These are phyloP conservation scores for Neospermospora avenae DNA, from an alignment of 2,329 filamentous ascomycete species.

Conservation along the genomic window DNA sequence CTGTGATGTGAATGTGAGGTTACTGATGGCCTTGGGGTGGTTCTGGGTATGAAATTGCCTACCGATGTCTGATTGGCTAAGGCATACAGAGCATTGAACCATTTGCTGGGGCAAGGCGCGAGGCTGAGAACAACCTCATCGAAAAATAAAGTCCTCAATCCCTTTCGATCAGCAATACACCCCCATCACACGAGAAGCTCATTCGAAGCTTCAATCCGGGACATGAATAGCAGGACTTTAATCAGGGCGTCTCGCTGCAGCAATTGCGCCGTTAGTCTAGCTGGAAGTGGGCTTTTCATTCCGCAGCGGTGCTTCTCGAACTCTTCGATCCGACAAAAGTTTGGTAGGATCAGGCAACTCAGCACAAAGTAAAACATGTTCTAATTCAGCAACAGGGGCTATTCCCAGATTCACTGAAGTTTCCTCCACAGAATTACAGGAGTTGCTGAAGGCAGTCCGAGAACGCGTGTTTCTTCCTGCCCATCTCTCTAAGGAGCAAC, in stretches of 20 bases:
- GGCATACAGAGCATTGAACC: background rate
- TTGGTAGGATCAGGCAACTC: slow-evolving; percentile 22
- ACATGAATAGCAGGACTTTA: slow-evolving; percentile 23
- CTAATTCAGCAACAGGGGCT: slow-evolving; percentile 18
- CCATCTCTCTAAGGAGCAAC: slow-evolving; percentile 53
- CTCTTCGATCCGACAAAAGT: slow-evolving; percentile 26
- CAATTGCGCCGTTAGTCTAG: slow-evolving; percentile 19
- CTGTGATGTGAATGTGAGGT: slow-evolving; percentile 13
- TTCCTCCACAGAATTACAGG: slow-evolving; percentile 52
- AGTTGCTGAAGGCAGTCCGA: slow-evolving; percentile 50
- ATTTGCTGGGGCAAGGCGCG: background rate
- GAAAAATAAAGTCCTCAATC: background rate
- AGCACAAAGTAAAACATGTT: background rate
- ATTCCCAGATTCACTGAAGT: slow-evolving; percentile 45
- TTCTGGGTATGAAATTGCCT: slow-evolving; percentile 19
- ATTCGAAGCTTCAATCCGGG: slow-evolving; percentile 1
- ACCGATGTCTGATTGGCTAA: slow-evolving; percentile 22
- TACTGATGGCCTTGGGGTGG: slow-evolving; percentile 17
- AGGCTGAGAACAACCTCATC: background rate
- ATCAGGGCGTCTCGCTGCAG: slow-evolving; percentile 18
- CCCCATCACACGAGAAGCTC: background rate
- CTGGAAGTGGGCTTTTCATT: slow-evolving; percentile 1
- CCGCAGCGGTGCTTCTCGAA: slow-evolving; percentile 30
- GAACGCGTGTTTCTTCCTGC: slow-evolving; percentile 59
- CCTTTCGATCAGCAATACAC: background rate